Base-by-base conservation (phyloP, 306 rosid genomes). In the Begonia peltatifolia region DNA sequence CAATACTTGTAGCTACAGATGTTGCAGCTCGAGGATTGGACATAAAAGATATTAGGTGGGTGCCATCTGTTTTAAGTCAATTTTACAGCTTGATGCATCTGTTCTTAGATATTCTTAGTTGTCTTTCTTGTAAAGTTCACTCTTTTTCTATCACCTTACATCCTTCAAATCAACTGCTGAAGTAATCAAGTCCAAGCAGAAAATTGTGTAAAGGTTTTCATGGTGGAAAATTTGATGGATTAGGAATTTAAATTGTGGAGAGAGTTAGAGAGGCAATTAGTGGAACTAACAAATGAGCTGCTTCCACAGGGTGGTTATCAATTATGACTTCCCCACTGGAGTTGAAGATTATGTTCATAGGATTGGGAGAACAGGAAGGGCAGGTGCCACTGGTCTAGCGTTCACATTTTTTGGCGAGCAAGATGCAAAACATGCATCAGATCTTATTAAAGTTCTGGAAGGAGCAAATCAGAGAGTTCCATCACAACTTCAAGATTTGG, bases 311-410 rank as follows among this genome's bases (percentile, higher is more conserved):
- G 96, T 87, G 62, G 99, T 86, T 66, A 68, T 92, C 74, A 92
- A 92, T 64, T 92, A 79, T 50, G 99, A 92, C 73, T 92, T 92
- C 68, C 99, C 99, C 42, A 79, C 87, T n/a, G 99, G 99, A 53
- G 99, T 92, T 53, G 99, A 92, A 79, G 99, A 92, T 64, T 92
- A 92, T 81, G 99, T 92, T 44, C 96, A 92, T 64, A 92, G 99
- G 79, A 92, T 92, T 71, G 99, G 99, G 63, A 84, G 99, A 66
- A 92, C 99, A 12, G 99, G 99, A 57, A 83, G 99, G 68, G 99
- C 99, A 47, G 99, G 99, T 50, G 99, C 99, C 55, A 86, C 93
- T 53, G 99, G 99, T 46, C 3, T 83, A 59, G 99, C 99, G 16
- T 81, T 74, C 71, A 92, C 99, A 35, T 92, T 92, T 65, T 81